phyloP scores from a whole-genome alignment of 2,329 filamentous ascomycete genomes.

The Fusarium luffae region DNA sequence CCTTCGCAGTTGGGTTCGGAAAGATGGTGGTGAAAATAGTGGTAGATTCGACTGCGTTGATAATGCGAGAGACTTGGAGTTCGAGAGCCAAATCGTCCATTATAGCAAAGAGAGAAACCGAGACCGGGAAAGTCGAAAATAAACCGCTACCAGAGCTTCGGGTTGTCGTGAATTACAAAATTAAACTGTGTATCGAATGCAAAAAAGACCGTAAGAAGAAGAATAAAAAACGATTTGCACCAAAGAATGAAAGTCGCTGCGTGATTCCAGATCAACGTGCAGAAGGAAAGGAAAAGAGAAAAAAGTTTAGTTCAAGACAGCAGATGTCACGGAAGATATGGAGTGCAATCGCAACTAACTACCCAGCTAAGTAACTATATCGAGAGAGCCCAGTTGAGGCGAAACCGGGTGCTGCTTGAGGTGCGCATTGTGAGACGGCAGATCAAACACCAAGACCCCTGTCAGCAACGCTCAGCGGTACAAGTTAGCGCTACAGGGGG shows the following conservation, averaged over 20 bases:
- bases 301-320: not conserved
- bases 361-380: not conserved
- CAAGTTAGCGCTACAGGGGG: slow-evolving; percentile 1
- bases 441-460: slow-evolving; percentile 34
- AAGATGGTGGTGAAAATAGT: slow-evolving; percentile 42
- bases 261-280: slow-evolving; percentile 34
- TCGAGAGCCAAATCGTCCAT: slow-evolving; percentile 31
- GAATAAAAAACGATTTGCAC: slow-evolving; percentile 10
- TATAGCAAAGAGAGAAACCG: not conserved
- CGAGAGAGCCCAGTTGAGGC: slow-evolving; percentile 5
- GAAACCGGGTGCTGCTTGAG: slow-evolving; percentile 41
- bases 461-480: slow-evolving; percentile 1
- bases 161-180: slow-evolving; percentile 15
- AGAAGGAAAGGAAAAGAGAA: not conserved
- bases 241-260: slow-evolving; percentile 26
- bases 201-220: slow-evolving; percentile 23
- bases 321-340: slow-evolving; percentile 16
- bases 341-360: not conserved
- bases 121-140: not conserved
- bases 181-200: slow-evolving; percentile 8
- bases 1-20: slow-evolving; percentile 17
- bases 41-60: slow-evolving; percentile 38
- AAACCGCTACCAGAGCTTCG: slow-evolving; percentile 21
- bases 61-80: slow-evolving; percentile 37
- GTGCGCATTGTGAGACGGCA: slow-evolving; percentile 40